Conservation (phyloP, 2,329 filamentous ascomycete genomes). For the Aspergillus amoenus region DNA sequence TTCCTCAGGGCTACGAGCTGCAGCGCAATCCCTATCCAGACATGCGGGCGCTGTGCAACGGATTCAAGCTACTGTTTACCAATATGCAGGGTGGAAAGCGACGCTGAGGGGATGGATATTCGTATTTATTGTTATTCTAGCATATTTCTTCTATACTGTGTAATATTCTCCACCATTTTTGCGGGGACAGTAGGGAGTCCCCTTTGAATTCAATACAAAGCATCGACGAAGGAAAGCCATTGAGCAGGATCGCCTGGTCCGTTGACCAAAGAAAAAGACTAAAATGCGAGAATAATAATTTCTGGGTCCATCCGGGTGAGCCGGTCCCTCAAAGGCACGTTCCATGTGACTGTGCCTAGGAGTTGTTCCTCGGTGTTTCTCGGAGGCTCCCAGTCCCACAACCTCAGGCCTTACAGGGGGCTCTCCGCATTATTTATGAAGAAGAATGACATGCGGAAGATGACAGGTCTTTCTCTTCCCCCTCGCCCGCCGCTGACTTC, state of each 20-base stretch:
- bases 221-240: slow-evolving; percentile 4
- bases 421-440: slow-evolving; percentile 6
- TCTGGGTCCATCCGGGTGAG: neutral
- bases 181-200: neutral
- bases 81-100: slow-evolving; percentile 54
- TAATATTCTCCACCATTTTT: slow-evolving; percentile 13
- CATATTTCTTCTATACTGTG: slow-evolving; percentile 17
- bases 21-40: slow-evolving; percentile 87
- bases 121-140: slow-evolving; percentile 14
- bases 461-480: slow-evolving; percentile 1
- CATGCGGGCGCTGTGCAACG: slow-evolving; percentile 93
- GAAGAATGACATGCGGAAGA: slow-evolving; percentile 1
- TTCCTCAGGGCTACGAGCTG: slow-evolving; percentile 91
- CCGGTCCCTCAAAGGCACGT: slow-evolving; percentile 2
- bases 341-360: slow-evolving; percentile 8
- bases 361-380: slow-evolving; percentile 10
- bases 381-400: slow-evolving; percentile 3
- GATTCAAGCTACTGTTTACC: slow-evolving; percentile 83
- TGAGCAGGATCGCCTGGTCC: neutral
- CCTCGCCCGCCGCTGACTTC: neutral
- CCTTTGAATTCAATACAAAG: neutral
- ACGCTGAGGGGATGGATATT: slow-evolving; percentile 18
- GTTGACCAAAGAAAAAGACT: neutral
- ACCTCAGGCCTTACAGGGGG: neutral
- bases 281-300: neutral